phyloP scores from a whole-genome alignment of 768 basidiomycete species.

The Infundibulicybe gibba region DNA sequence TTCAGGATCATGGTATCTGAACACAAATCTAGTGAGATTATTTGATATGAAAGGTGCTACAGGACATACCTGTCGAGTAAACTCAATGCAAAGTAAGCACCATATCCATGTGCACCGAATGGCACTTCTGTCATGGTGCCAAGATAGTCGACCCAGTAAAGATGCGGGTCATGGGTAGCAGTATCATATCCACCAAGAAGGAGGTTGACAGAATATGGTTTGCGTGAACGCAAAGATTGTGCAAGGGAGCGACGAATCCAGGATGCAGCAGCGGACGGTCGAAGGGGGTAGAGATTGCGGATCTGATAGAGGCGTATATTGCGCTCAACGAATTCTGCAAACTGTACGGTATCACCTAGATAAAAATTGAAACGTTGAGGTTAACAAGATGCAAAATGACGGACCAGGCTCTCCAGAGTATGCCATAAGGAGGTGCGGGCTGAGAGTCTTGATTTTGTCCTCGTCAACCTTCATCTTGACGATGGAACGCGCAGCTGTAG shows the following conservation, averaged over 20 bases:
- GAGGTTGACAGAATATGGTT: constrained; percentile 89
- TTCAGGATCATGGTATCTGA: constrained; percentile 88
- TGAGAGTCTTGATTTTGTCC: constrained; percentile 93
- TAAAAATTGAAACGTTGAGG: background rate
- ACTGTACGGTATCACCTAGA: constrained; percentile 92
- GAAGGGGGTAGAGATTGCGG: constrained; percentile 85
- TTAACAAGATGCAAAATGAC: constrained; percentile 13
- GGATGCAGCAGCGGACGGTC: constrained; percentile 86
- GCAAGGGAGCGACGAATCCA: constrained; percentile 94
- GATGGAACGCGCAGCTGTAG: constrained; percentile 84
- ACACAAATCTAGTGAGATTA: background rate
- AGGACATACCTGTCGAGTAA: constrained; percentile 81
- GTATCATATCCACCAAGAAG: constrained; percentile 92
- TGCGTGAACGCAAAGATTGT: constrained; percentile 81
- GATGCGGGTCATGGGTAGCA: constrained; percentile 62
- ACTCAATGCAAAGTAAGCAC: constrained; percentile 87
- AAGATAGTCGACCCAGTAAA: constrained; percentile 97
- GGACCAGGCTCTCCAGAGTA: constrained; percentile 91
- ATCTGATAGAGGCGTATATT: constrained; percentile 97
- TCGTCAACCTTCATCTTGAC: constrained; percentile 97
- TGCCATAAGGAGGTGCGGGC: constrained; percentile 91
- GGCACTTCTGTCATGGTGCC: constrained; percentile 88
- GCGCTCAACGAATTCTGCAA: constrained; percentile 93
- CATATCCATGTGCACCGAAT: constrained; percentile 95
- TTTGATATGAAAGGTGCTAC: background rate